phyloP scores from a whole-genome alignment of 768 basidiomycete genomes.

The Naganishia vishniacii region DNA sequence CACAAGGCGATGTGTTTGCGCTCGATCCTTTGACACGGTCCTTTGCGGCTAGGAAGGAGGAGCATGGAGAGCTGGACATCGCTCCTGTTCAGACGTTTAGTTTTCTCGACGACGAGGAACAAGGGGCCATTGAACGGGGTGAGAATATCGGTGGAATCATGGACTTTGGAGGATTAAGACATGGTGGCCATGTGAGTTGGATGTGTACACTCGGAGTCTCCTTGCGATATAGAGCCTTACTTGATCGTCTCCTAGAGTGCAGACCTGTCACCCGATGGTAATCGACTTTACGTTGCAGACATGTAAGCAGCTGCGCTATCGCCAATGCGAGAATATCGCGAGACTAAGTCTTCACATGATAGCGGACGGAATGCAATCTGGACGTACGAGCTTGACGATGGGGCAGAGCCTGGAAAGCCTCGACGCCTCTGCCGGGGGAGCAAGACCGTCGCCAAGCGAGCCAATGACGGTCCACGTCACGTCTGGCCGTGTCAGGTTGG shows the following conservation, averaged over 20 bases:
- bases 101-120: conserved; percentile 18
- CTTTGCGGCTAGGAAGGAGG: neutral
- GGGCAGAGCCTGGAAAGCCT: neutral
- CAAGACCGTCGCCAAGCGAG: conserved; percentile 32
- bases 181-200: conserved; percentile 34
- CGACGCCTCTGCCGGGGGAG: conserved; percentile 24
- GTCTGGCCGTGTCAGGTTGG: conserved; percentile 41
- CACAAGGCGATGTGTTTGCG: conserved; percentile 34
- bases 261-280: conserved; percentile 39
- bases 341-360: neutral
- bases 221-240: neutral
- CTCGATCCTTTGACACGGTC: conserved; percentile 30
- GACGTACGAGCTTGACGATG: conserved; percentile 32
- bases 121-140: conserved; percentile 11
- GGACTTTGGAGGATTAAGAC: conserved; percentile 41
- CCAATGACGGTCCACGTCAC: conserved; percentile 38
- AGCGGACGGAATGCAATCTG: conserved; percentile 42
- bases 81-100: conserved; percentile 21
- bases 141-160: conserved; percentile 19
- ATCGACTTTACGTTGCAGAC: conserved; percentile 38
- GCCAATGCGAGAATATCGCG: too few relatives aligned
- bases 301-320: too few relatives aligned
- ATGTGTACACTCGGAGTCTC: neutral
- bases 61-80: neutral
- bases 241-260: too few relatives aligned